Percentiles rank a stretch among this genome's conserved stretches.
phyloP scores from a whole-genome alignment of 2,329 filamentous ascomycete species.

The Arthrobotrys musiformis region DNA sequence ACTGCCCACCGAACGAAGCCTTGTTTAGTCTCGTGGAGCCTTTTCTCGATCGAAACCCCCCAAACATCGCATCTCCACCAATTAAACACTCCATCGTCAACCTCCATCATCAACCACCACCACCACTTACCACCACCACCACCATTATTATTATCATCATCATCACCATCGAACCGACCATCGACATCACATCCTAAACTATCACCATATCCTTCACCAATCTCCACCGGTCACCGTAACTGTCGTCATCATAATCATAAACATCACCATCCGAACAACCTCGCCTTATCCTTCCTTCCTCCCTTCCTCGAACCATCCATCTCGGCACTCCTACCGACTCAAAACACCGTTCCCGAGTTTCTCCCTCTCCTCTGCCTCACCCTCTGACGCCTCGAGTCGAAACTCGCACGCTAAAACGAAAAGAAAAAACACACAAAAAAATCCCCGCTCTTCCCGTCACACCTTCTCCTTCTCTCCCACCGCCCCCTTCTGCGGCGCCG shows the following conservation, averaged over 20 bases:
- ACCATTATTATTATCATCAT: not conserved
- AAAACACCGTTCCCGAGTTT: not conserved
- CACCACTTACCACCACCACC: constrained; percentile 6
- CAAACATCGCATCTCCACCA: constrained; percentile 8
- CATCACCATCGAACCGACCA: constrained; percentile 8
- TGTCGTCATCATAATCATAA: not conserved
- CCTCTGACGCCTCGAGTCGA: not conserved
- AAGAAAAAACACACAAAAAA: not conserved
- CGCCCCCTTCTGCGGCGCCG: not conserved
- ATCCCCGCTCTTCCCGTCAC: not conserved
- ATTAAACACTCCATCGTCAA: too few species aligned
- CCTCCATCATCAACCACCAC: not conserved
- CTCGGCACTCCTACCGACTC: not conserved
- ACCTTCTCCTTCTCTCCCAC: not conserved
- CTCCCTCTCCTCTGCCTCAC: not conserved
- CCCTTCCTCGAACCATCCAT: not conserved
- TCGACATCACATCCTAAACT: not conserved
- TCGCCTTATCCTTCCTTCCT: not conserved
- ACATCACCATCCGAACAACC: not conserved
- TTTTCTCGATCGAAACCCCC: not conserved
- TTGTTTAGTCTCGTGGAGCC: too few species aligned
- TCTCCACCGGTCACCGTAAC: not conserved
- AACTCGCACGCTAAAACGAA: not conserved
- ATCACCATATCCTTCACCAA: not conserved
- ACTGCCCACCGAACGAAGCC: too few species aligned